phyloP scores from a whole-genome alignment of 495 filamentous ascomycete genomes.

The Penicillium herquei region DNA sequence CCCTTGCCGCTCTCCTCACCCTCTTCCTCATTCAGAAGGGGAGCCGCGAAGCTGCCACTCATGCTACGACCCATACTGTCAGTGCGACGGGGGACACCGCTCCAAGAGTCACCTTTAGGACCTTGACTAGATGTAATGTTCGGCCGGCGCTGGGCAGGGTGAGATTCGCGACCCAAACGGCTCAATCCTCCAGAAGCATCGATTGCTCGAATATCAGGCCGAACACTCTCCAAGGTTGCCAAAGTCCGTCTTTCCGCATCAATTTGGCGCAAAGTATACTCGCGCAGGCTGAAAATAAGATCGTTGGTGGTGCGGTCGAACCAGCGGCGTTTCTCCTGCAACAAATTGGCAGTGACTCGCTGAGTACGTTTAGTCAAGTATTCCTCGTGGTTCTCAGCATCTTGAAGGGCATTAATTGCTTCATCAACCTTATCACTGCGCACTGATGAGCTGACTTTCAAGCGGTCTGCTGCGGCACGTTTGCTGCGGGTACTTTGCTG shows the following conservation, averaged over 20 bases:
- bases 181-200: conserved; percentile 86
- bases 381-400: conserved; percentile 74
- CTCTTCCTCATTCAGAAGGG: conserved; percentile 40
- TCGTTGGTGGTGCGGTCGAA: conserved; percentile 83
- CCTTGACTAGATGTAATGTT: conserved; percentile 86
- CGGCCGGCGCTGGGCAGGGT: conserved; percentile 69
- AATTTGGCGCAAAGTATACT: conserved; percentile 92
- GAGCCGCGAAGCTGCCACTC: conserved; percentile 62
- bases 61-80: conserved; percentile 75
- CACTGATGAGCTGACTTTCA: conserved; percentile 80
- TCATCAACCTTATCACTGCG: conserved; percentile 95
- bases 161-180: conserved; percentile 81
- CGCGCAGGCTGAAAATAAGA: conserved; percentile 74
- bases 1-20: conserved; percentile 42
- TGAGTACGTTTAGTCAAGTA: conserved; percentile 80
- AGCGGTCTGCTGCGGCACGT: conserved; percentile 77
- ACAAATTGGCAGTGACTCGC: conserved; percentile 82
- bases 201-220: conserved; percentile 90
- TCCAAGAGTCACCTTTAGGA: conserved; percentile 95
- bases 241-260: conserved; percentile 92
- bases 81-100: conserved; percentile 79
- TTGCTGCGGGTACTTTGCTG: conserved; percentile 77
- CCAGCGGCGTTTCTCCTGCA: conserved; percentile 88
- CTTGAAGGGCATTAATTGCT: conserved; percentile 82
- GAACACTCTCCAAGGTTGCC: conserved; percentile 85